Evolutionary conservation across 2,329 filamentous ascomycete species (phyloP).

Genomic region (Delphinella strobiligena): DNA sequence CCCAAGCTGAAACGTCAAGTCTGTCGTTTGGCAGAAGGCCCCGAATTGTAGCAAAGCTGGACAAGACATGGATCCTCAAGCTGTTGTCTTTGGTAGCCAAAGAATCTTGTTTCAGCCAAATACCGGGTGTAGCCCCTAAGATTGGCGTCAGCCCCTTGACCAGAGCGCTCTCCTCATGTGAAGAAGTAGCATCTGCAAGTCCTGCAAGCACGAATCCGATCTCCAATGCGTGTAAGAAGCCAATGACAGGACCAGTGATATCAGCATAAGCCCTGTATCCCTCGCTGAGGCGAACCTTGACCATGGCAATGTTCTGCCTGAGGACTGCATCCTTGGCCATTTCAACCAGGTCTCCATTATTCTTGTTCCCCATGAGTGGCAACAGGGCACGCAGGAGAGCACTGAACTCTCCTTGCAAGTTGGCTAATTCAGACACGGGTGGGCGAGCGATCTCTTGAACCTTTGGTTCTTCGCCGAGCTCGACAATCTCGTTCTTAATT

Average conservation of each 20-base stretch:
- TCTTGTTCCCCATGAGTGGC: slow-evolving; percentile 1
- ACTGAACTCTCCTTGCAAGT: slow-evolving; percentile 70
- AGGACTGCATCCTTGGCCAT: slow-evolving; percentile 7
- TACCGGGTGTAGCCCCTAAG: slow-evolving; percentile 2
- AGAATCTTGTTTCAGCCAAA: not conserved
- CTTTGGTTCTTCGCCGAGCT: slow-evolving; percentile 54
- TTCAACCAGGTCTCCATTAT: not conserved
- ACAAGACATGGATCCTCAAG: slow-evolving; percentile 5
- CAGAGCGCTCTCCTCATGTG: not conserved
- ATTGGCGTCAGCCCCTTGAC: slow-evolving; percentile 5
- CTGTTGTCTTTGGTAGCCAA: slow-evolving; percentile 4
- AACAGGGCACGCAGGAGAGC: slow-evolving; percentile 6
- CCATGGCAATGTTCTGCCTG: slow-evolving; percentile 35
- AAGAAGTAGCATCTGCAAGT: not conserved
- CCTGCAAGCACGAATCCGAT: slow-evolving; percentile 39
- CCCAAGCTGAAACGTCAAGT: not conserved
- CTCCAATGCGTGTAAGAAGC: slow-evolving; percentile 67
- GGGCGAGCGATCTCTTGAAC: slow-evolving; percentile 62
- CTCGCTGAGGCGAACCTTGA: slow-evolving; percentile 56
- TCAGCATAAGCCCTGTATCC: slow-evolving; percentile 75
- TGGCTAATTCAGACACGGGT: slow-evolving; percentile 50
- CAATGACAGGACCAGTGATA: slow-evolving; percentile 63
- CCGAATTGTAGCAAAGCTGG: slow-evolving; percentile 4
- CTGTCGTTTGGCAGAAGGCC: slow-evolving; percentile 1
- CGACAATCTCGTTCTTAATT: slow-evolving; percentile 36